Evolutionary conservation across 352 stramenopile species (phyloP), one percentile per base, ranked within the genome.

Genomic region (Globisporangium polare): DNA sequence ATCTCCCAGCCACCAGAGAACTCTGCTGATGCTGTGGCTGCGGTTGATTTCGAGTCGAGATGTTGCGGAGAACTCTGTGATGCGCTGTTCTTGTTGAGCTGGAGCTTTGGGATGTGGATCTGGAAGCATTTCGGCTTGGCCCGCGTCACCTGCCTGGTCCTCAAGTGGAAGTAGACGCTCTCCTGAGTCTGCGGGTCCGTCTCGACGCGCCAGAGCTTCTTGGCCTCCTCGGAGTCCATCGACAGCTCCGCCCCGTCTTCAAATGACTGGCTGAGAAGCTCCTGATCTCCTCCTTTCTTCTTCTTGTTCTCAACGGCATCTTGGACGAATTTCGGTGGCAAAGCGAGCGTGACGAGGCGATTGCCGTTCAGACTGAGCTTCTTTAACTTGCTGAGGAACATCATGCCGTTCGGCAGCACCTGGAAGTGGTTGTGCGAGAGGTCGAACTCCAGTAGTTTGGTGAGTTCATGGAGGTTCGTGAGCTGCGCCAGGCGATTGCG

Each of bases 351-450:
- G 20, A 90, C 68, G n/a, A 93, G 73, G 0, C 78, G 75, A 62
- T 91, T 93, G 9, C 78, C 69, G 37, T 60, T 72, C 26, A 88
- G 18, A 1, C 41, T 63, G 2, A 93, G 68, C 33, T 61, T 75
- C 22, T 74, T 73, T 3, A 93, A 62, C 33, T 77, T 74, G 7
- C 49, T 62, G 3, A 91, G 65, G 12, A 63, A 66, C 37, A 71
- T 52, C 33, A 93, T 62, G 3, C 80, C 81, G 7, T 68, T 77
- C 0, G 83, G 83, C 3, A 90, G 63, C 8, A 86, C 53, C 55
- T 80, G 57, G 4, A 93, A 72, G 24, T 84, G 69, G 58, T 93
- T 93, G 66, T 88, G 70, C 24, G 74, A 78, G 31, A 91, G 50
- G 20, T 93, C 81, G 2, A 93, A 53, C 20, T 75, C 72, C 2